Conservation (phyloP, 2,329 filamentous ascomycete species). For the Fusarium begoniae region DNA sequence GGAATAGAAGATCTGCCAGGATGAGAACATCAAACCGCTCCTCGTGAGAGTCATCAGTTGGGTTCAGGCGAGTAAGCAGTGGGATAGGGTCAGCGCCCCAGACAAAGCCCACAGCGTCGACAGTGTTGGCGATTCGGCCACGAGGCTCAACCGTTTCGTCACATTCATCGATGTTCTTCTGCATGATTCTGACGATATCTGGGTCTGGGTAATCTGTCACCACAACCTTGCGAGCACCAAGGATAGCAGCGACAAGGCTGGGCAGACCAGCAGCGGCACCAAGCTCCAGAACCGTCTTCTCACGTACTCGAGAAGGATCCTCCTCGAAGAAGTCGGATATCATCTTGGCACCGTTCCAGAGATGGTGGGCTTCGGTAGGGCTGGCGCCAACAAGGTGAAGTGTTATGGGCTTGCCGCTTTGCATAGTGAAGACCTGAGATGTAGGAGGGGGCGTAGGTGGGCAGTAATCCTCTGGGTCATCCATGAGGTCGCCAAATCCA, state of each 20-base stretch:
- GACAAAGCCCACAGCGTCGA: slow-evolving; percentile 77
- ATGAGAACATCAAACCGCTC: slow-evolving; percentile 81
- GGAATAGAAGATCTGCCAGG: slow-evolving; percentile 89
- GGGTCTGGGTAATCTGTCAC: slow-evolving; percentile 90
- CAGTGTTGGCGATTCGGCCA: slow-evolving; percentile 45
- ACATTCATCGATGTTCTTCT: slow-evolving; percentile 75
- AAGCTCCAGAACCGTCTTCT: slow-evolving; percentile 82
- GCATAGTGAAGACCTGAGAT: slow-evolving; percentile 74
- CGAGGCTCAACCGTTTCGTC: slow-evolving; percentile 47
- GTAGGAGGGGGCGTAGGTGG: slow-evolving; percentile 80
- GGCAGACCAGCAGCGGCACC: slow-evolving; percentile 89
- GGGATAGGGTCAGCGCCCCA: slow-evolving; percentile 77
- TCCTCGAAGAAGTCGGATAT: slow-evolving; percentile 82
- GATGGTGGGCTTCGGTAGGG: slow-evolving; percentile 86
- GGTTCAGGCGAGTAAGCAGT: slow-evolving; percentile 67
- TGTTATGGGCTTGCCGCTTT: slow-evolving; percentile 70
- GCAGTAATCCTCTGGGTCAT: slow-evolving; percentile 84
- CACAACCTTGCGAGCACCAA: slow-evolving; percentile 76
- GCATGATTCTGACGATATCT: slow-evolving; percentile 83
- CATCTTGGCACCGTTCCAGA: slow-evolving; percentile 90
- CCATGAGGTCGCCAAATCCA: slow-evolving; percentile 68
- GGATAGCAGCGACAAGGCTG: slow-evolving; percentile 77
- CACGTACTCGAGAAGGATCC: slow-evolving; percentile 68
- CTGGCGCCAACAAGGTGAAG: slow-evolving; percentile 87
- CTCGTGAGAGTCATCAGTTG: slow-evolving; percentile 26